phyloP scores from a whole-genome alignment of 2,329 filamentous ascomycete species.

The Aureobasidium sp. region DNA sequence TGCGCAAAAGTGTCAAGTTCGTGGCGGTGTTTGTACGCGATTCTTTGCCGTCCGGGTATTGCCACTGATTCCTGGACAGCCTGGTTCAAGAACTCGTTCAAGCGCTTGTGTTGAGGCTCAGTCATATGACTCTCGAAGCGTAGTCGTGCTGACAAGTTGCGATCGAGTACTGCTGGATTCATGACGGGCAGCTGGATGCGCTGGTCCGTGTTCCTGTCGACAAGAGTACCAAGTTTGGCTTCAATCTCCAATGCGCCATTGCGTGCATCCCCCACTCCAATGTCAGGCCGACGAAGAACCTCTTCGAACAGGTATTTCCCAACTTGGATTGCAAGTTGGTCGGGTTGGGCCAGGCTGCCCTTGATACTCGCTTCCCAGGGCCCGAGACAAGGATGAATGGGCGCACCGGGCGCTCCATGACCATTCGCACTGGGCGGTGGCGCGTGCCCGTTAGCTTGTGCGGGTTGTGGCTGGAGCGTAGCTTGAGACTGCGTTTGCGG shows the following conservation, averaged over 20 bases:
- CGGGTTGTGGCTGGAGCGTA: background rate
- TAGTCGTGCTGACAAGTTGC: constrained; percentile 40
- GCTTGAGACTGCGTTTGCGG: background rate
- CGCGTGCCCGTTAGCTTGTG: constrained; percentile 10
- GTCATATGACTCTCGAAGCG: constrained; percentile 87
- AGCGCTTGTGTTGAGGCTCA: constrained; percentile 68
- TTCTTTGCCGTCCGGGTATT: constrained; percentile 46
- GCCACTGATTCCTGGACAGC: constrained; percentile 50
- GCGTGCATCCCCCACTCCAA: constrained; percentile 48
- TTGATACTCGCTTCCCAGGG: constrained; percentile 19
- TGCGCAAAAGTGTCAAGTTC: constrained; percentile 73
- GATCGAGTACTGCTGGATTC: constrained; percentile 63
- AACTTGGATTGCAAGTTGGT: constrained; percentile 6
- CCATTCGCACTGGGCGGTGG: constrained; percentile 2
- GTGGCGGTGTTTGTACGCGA: constrained; percentile 74
- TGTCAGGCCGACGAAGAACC: constrained; percentile 34
- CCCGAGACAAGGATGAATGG: constrained; percentile 5
- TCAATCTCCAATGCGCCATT: constrained; percentile 84
- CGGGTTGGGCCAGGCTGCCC: constrained; percentile 1
- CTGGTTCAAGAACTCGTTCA: constrained; percentile 80
- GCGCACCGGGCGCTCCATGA: background rate
- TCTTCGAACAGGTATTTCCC: constrained; percentile 16
- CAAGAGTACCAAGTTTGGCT: constrained; percentile 79
- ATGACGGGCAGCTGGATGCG: constrained; percentile 61
- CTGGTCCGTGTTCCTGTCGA: constrained; percentile 63